Evolutionary conservation across 768 basidiomycete species (phyloP), one percentile per base, ranked within the genome.

Genomic region (Scleroderma bovista): DNA sequence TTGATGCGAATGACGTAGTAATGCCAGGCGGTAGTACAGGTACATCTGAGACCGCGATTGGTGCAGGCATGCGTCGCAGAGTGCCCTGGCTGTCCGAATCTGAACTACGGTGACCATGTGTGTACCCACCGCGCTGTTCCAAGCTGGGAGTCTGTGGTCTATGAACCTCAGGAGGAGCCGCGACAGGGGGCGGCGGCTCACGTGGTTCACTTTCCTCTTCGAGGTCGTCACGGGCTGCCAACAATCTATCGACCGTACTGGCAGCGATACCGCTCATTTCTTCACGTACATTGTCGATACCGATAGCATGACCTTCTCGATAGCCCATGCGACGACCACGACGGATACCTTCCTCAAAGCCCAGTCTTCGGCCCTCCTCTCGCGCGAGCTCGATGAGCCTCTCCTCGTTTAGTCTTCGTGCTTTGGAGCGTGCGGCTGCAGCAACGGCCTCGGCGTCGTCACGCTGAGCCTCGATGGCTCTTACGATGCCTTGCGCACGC

Each of bases 311-410:
- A 6, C 53, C 60, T 17, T 70, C 67, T 34, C 62, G 56, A 24
- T 58, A 56, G 7, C 59, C 68, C 41, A 72, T 51, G 32, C 51
- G 57, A 32, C 70, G 59, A 5, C 69, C 65, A 10, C 70, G 58
- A 31, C 67, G 61, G 33, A 71, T 74, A 46, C 80, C 81, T 54
- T 80, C 73, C 54, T 72, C 71, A 57, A 75, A 79, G 6, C 82
- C 81, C 11, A 73, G 54, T 20, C 72, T 67, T 36, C 76, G 60
- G 5, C 81, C 82, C 54, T 82, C 76, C 46, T 82, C 78, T 49
- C 75, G 63, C 1, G 82, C 83, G 15, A 66, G 51, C 2, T 77
- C 72, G 29, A 81, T 65, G 8, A 78, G 65, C 9, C 72, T 69
- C 34, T 75, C 72, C 52, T 79, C 73, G 8, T 72, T 64, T 36